Base-by-base conservation (phyloP, 2,329 filamentous ascomycete genomes). In the Teratosphaeria destructans region DNA sequence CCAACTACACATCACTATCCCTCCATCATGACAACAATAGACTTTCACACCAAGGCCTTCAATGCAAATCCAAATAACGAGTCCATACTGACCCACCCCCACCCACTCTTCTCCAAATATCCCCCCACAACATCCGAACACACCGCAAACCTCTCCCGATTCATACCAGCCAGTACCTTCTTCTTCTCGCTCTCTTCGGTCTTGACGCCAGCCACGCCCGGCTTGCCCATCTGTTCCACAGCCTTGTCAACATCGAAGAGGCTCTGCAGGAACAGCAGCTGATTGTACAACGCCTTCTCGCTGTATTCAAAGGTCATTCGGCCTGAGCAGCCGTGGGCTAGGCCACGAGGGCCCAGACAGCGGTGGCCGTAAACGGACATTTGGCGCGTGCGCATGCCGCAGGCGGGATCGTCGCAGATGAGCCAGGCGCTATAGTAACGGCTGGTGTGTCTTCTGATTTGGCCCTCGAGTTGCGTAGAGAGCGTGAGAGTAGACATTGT, bases 361-460 rank as follows among this genome's bases (percentile, higher is more conserved):
- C 91, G 85, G 62, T 88, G 85, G 54, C 94, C 94, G 72, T 95
- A 96, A 47, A 99, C 94, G 67, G 85, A 89, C 80, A 97, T 92
- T 72, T 96, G 90, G 55, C 93, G 84, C 2, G 94, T 97, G 59
- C 90, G 87, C 70, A 86, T 88, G 32, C 87, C 88, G 74, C 94
- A 99, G 37, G 89, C 85, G 1, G 89, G 78, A 73, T 99, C 94
- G 72, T 96, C 89, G 74, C 94, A 99, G 47, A 90, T 81, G 5
- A 99, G 83, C 86, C 90, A 95, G 61, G 86, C 91, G 70, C 95
- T 89, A 74, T 99, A 97, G 79, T 99, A 99, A 55, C 84, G 83
- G 10, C 88, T 81, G 6, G 90, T 89, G 67, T 91, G 84, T 37
- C 82, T 78, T 55, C 94, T 87, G 65, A 97, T 86, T 61, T 93